Base-by-base conservation (phyloP, 306 rosid species). In the Dalbergia cochinchinensis region DNA sequence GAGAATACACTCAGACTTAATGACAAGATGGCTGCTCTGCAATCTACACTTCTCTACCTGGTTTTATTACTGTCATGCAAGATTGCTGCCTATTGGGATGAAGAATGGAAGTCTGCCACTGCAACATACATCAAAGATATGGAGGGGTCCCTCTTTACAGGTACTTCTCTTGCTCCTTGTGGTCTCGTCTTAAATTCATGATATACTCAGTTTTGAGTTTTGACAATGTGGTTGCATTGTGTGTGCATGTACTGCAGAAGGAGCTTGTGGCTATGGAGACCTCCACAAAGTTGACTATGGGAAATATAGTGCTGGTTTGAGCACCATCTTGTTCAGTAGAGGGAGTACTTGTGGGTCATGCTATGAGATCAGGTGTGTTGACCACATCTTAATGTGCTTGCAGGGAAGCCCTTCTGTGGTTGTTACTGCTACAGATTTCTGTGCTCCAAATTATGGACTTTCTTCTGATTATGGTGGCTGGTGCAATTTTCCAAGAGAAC, bases 261-360 rank as follows among this genome's bases (percentile, higher is more conserved):
- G 99, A 18, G 99, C 99, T 77, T 95, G 99, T 90, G 99, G 98
- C 10, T 95, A 90, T 82, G 99, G 99, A 10, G 99, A 95, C 58
- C 93, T 95, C 31, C 99, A 93, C 87, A 91, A 12, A 77, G 87
- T 85, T 9, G 89, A 87, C 53, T 95, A 90, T 85, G 98, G 98
- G 6, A 90, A 83, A 51, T 62, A 88, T 76, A 95, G 97, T 80
- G 98, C 91, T 71, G 99, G 98, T 12, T 70, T 95, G 22, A 95
- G 99, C 85, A 90, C 94, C 79, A 91, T 89, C 57, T 80, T 95
- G 90, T 95, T 91, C 92, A 88, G 65, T 58, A 91, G 89, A 86
- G 99, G 99, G 22, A 90, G 97, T 58, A 65, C 87, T 26, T 95
- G 99, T 75, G 99, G 99, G 26, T 94, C 99, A 83, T 95, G 99